phyloP scores from a whole-genome alignment of 176 grass and related monocot species.

The Puccinellia tenuiflora region DNA sequence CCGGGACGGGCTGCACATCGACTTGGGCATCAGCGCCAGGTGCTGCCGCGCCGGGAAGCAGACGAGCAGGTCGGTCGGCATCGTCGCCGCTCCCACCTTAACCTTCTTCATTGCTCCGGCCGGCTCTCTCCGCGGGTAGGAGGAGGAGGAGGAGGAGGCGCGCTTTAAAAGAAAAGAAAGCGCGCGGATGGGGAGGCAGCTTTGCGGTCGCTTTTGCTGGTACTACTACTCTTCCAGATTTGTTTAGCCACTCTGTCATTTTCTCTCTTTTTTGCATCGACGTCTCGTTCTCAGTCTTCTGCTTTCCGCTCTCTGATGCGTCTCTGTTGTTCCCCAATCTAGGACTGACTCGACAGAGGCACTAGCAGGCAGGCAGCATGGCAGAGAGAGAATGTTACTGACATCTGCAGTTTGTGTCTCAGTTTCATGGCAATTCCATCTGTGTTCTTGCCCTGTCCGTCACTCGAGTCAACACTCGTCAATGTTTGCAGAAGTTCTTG shows the following conservation, averaged over 20 bases:
- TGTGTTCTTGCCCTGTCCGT: neutral
- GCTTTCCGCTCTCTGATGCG: constrained; percentile 24
- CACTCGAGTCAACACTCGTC: neutral
- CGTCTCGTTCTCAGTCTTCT: constrained; percentile 28
- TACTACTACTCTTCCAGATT: neutral
- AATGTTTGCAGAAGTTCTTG: neutral
- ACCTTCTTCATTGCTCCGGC: constrained; percentile 27
- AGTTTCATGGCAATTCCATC: neutral
- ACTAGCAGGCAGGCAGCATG: neutral
- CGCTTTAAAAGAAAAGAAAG: constrained; percentile 54
- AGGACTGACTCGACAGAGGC: neutral
- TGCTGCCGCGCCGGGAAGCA: constrained; percentile 79
- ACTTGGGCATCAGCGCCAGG: constrained; percentile 70
- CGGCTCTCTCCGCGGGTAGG: neutral
- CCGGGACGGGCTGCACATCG: constrained; percentile 70
- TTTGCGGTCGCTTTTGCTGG: constrained; percentile 25
- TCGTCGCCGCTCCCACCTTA: constrained; percentile 13
- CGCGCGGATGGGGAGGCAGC: neutral
- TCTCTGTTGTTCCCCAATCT: neutral
- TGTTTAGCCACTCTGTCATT: neutral
- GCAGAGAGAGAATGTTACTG: constrained; percentile 2
- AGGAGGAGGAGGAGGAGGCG: neutral
- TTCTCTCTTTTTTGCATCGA: constrained; percentile 1
- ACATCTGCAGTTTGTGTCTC: neutral
- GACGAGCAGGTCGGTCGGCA: constrained; percentile 54